Conservation (phyloP, 495 filamentous ascomycete genomes). For the Penicillium ucsense region DNA sequence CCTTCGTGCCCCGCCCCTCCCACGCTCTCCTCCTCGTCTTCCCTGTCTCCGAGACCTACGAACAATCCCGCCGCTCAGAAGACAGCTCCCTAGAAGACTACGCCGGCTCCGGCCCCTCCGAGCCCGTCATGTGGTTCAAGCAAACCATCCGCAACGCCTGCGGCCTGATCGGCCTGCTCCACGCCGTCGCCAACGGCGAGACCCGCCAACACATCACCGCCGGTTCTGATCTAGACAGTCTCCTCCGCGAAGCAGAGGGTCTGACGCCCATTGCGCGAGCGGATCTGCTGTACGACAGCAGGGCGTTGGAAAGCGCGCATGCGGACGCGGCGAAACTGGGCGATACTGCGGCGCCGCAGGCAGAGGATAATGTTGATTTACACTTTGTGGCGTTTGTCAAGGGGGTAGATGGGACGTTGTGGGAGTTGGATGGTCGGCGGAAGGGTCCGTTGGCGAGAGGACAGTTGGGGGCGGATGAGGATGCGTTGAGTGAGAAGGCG, state of each 20-base stretch:
- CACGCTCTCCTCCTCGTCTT: conserved; percentile 79
- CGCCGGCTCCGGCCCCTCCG: conserved; percentile 36
- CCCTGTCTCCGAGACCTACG: conserved; percentile 63
- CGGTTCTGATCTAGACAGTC: conserved; percentile 35
- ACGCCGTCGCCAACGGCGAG: conserved; percentile 58
- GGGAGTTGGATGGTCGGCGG: conserved; percentile 76
- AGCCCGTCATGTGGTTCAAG: conserved; percentile 77
- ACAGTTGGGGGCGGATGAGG: conserved; percentile 43
- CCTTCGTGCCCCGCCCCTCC: conserved; percentile 74
- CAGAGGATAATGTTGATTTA: conserved; percentile 58
- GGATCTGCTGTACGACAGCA: conserved; percentile 61
- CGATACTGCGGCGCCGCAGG: conserved; percentile 60
- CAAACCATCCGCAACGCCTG: conserved; percentile 87
- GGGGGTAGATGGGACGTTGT: conserved; percentile 56
- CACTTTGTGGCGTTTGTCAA: conserved; percentile 87
- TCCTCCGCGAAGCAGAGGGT: conserved; percentile 37
- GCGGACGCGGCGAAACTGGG: conserved; percentile 59
- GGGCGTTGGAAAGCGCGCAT: conserved; percentile 63
- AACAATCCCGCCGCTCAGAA: conserved; percentile 53
- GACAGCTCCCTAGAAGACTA: conserved; percentile 47
- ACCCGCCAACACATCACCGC: conserved; percentile 32
- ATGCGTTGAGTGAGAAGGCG: conserved; percentile 59
- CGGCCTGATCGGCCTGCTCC: conserved; percentile 73
- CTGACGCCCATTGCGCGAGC: conserved; percentile 48
- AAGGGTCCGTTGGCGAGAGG: conserved; percentile 61